Conservation (phyloP, 1,284 basidiomycete species). For the Inonotus hispidus region DNA sequence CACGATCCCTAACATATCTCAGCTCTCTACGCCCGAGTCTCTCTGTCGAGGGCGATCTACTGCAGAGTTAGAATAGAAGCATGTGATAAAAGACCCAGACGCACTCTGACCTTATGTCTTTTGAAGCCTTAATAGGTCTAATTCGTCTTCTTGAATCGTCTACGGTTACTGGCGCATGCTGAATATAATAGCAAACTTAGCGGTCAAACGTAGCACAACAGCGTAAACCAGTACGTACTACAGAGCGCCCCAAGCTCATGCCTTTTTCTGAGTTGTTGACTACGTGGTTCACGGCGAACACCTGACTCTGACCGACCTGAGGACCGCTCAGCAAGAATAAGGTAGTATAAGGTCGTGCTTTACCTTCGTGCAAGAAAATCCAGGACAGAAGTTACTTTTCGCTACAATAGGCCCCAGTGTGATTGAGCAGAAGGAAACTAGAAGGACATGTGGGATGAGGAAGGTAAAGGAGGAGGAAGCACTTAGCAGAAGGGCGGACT, state of each 20-base stretch:
- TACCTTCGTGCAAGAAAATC: background rate
- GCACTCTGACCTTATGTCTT: background rate
- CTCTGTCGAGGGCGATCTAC: background rate
- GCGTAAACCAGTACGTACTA: too few relatives aligned
- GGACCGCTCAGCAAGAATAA: too few relatives aligned
- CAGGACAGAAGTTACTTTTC: background rate
- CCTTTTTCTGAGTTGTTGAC: too few relatives aligned
- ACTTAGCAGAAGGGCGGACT: background rate
- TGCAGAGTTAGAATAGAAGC: background rate
- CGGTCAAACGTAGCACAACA: too few relatives aligned
- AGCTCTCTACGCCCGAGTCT: slow-evolving; percentile 23
- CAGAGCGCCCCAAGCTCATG: too few relatives aligned
- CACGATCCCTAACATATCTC: slow-evolving; percentile 38
- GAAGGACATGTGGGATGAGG: background rate
- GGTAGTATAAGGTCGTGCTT: background rate
- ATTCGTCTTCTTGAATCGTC: background rate
- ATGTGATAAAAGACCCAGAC: background rate
- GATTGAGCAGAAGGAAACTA: background rate
- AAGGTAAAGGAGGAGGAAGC: background rate
- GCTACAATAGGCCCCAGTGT: background rate
- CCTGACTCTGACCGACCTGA: too few relatives aligned
- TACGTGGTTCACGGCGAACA: too few relatives aligned
- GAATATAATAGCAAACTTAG: background rate
- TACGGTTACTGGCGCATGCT: background rate
- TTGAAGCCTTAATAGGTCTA: background rate